A percentile compares a stretch with the other conserved stretches of the same genome.
These are phyloP conservation scores for Rubia occidens DNA, from an alignment of 305 asterid genomes.

Conservation along the genomic window DNA sequence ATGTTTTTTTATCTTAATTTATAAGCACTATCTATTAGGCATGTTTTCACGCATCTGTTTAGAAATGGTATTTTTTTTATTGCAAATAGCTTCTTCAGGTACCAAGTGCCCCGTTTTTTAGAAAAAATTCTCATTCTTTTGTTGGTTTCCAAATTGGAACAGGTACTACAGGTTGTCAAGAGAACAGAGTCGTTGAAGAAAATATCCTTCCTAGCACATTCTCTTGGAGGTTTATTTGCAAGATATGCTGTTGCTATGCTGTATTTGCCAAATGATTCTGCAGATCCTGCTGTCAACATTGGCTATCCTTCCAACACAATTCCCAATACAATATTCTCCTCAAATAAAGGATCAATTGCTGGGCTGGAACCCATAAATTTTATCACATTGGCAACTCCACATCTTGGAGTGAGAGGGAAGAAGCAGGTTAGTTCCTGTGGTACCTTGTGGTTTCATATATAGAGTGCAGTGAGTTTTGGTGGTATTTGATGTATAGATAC, in stretches of 20 bases:
- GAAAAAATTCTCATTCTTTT: not conserved
- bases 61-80: not conserved
- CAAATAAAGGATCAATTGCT: conserved; percentile 53
- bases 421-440: conserved; percentile 58
- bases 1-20: not conserved
- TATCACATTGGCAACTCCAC: conserved; percentile 97
- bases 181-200: conserved; percentile 49
- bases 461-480: not conserved
- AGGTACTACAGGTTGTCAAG: conserved; percentile 72
- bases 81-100: not conserved
- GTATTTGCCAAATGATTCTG: conserved; percentile 29
- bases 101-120: not conserved
- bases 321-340: conserved; percentile 22
- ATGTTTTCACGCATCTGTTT: not conserved
- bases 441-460: not conserved
- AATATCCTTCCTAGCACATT: conserved; percentile 93
- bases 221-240: conserved; percentile 95
- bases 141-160: conserved; percentile 17
- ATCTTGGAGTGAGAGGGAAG: conserved; percentile 95
- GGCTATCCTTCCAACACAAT: conserved; percentile 28
- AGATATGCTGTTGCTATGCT: conserved; percentile 80
- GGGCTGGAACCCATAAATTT: conserved; percentile 86
- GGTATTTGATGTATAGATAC: not conserved
- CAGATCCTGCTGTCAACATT: conserved; percentile 19
- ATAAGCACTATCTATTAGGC: not conserved